Evolutionary conservation across 2,329 filamentous ascomycete genomes (phyloP), one percentile per base, ranked within the genome.

Genomic region (Scedosporium apiospermum): DNA sequence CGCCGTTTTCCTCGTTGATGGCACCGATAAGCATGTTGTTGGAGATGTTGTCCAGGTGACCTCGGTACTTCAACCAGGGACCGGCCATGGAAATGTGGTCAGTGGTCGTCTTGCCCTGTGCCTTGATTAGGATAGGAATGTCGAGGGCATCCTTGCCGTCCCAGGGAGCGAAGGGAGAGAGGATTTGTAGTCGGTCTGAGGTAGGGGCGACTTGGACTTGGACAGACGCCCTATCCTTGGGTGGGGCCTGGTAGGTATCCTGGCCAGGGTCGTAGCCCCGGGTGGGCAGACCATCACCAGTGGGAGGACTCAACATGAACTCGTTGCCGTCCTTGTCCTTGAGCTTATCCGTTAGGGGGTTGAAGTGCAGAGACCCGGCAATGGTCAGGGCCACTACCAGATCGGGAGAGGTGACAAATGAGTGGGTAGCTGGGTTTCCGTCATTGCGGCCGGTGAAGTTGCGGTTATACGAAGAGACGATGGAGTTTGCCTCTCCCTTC

Each of bases 21-120:
- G 95, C 95, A 81, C 93, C 93, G 71, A 98, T 97, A 76, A 98
- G 80, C 91, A 97, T 96, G 86, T 98, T 98, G 88, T 98, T 97
- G 75, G 93, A 97, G 81, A 98, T 97, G 86, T 98, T 98, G 86
- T 97, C 93, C 72, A 98, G 84, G 76, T 98, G 93, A 66, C 93
- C 93, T 85, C 93, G 91, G 86, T 97, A 98, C 85, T 97, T 97
- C 77, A 98, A 83, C 93, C 93, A 96, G 66, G 93, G 92, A 68
- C 93, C 92, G 69, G 92, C 93, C 91, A 96, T 96, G 66, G 92
- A 96, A 79, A 96, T 96, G 81, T 96, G 92, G 74, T 96, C 93
- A 67, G 93, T 96, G 67, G 93, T 97, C 68, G 92, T 96, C 87
- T 98, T 97, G 77, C 93, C 93, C 78, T 95, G 78, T 67, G 88